A percentile compares a stretch with the other conserved stretches of the same genome.
phyloP scores from a whole-genome alignment of 768 basidiomycete species.

The Lactarius vividus region DNA sequence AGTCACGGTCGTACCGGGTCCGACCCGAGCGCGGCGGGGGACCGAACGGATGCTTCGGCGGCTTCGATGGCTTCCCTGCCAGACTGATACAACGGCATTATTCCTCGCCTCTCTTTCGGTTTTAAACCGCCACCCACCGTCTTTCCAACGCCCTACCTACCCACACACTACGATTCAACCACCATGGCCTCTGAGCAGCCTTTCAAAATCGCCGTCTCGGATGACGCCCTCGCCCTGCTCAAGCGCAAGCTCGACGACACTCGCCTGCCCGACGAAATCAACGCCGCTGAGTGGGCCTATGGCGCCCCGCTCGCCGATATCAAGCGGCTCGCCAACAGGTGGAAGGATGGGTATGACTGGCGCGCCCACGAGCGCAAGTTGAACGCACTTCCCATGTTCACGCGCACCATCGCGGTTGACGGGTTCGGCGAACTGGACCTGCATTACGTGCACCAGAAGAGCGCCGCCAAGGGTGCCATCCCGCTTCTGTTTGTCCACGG shows the following conservation, averaged over 20 bases:
- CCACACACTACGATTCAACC: background rate
- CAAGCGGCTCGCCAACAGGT: slow-evolving; percentile 2
- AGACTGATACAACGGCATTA: background rate
- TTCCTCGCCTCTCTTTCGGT: background rate
- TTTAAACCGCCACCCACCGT: background rate
- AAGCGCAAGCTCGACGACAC: background rate
- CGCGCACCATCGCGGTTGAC: no score
- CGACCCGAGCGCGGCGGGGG: no score
- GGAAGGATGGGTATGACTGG: no score
- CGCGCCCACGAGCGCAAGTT: no score
- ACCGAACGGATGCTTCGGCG: no score
- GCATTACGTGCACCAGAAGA: slow-evolving; percentile 26
- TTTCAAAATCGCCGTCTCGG: background rate
- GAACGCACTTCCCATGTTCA: no score
- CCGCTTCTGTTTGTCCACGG: slow-evolving; percentile 58
- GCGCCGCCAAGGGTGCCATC: slow-evolving; percentile 35
- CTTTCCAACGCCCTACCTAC: no score
- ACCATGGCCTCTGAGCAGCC: background rate
- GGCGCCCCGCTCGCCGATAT: slow-evolving; percentile 24
- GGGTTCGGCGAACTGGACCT: no score
- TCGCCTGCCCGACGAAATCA: slow-evolving; percentile 44
- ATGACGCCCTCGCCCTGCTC: background rate
- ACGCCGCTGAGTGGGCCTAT: slow-evolving; percentile 37
- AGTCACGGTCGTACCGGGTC: no score
- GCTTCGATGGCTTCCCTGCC: background rate